These are phyloP conservation scores for Fonsecaea pedrosoi DNA, from an alignment of 2,329 filamentous ascomycete species.

Conservation along the genomic window DNA sequence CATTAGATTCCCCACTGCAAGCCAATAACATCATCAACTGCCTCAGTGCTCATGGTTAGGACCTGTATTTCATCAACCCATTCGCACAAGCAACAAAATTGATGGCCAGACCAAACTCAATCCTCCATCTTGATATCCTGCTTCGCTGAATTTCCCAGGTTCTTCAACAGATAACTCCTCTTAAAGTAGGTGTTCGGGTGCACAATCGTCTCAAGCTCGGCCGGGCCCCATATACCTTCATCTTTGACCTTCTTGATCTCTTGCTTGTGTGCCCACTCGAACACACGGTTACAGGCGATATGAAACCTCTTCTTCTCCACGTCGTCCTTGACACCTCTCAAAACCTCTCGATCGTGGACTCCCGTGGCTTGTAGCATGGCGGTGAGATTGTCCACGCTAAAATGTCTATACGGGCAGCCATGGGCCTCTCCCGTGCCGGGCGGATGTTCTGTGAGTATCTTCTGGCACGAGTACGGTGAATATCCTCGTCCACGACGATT, in stretches of 20 bases:
- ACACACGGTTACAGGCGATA: conserved; percentile 95
- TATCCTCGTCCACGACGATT: conserved; percentile 88
- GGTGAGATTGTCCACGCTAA: conserved; percentile 83
- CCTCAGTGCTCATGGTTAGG: neutral
- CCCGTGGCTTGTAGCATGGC: conserved; percentile 77
- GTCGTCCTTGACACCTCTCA: conserved; percentile 85
- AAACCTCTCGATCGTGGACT: conserved; percentile 75
- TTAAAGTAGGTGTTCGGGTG: conserved; percentile 99
- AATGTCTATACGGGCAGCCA: conserved; percentile 96
- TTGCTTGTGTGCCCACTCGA: conserved; percentile 81
- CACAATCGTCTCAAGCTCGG: conserved; percentile 90
- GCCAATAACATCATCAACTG: neutral
- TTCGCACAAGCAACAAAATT: neutral
- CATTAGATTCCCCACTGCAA: neutral
- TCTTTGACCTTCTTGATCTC: conserved; percentile 80
- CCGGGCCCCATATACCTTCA: conserved; percentile 71
- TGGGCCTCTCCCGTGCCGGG: conserved; percentile 88
- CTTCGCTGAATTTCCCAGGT: conserved; percentile 64
- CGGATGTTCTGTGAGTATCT: conserved; percentile 86
- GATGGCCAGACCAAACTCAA: neutral
- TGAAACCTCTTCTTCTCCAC: conserved; percentile 88
- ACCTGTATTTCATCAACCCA: neutral
- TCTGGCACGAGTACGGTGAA: conserved; percentile 91
- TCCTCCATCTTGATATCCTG: conserved; percentile 63
- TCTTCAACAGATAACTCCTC: conserved; percentile 86